Evolutionary conservation across 768 basidiomycete species (phyloP), one percentile per base, ranked within the genome.

Genomic region (Psilocybe cubensis): DNA sequence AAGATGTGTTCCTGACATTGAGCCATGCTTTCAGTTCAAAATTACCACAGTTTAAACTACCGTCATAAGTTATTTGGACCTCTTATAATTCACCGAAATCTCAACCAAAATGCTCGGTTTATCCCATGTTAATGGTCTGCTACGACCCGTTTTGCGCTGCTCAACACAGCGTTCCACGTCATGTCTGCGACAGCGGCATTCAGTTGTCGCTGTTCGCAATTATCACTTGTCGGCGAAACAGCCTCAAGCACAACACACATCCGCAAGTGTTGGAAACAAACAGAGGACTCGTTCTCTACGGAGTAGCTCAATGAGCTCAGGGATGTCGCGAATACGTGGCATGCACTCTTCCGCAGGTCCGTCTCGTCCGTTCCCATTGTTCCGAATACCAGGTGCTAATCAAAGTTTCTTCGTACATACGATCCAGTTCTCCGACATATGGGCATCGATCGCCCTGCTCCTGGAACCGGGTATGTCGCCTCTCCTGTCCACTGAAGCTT

Each of bases 401-500:
- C 35, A 38, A 4, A 12, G 14, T 14, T 5, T 9, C 7, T 38
- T 11, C 14, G 5, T n/a, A n/a, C 12, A 38, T 48, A 48, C 46
- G 6, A 14, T 46, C 23, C 33, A 55, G 45, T 56, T 38, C 29
- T 66, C 14, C 35, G 44, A 12, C 60, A 63, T 43, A 56, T 46
- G 54, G 63, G 59, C 41, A 66, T 70, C 27, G 62, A 65, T 31
- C 62, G 70, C 20, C 70, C 69, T 35, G 56, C 56, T 33, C 63
- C 69, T 49, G 69, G 70, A 51, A 68, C 66, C 23, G 69, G 70
- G 70, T 71, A 54, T 60, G 69, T 61, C 12, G n/a, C 14, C n/a
- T n/a, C 14, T 18, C 17, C 43, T 45, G 31, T 44, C 38, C 24
- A 50, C 21, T 40, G 38, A 33, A 47, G 35, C 44, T 9, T 41